A percentile compares a stretch with the other conserved stretches of the same genome.
Evolutionary conservation across 2,329 filamentous ascomycete genomes (phyloP).

Genomic region (Xylariaceae sp.): DNA sequence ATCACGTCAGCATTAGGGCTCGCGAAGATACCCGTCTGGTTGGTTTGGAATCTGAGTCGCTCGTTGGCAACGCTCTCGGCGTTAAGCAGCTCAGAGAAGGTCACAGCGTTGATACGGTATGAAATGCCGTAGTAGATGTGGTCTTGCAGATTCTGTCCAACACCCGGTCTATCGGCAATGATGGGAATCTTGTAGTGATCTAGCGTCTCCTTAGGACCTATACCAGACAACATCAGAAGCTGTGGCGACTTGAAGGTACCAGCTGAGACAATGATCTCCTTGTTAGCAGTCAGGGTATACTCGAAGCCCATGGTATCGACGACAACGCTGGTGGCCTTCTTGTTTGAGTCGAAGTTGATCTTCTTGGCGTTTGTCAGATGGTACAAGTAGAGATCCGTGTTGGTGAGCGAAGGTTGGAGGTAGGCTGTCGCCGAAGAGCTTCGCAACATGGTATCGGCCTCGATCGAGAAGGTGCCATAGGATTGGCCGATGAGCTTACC

Average conservation of each 20-base stretch:
- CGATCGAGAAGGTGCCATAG: constrained; percentile 17
- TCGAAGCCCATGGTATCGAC: constrained; percentile 13
- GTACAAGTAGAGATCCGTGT: constrained; percentile 16
- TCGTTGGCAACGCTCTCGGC: constrained; percentile 21
- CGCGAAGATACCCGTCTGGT: constrained; percentile 26
- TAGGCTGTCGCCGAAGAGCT: constrained; percentile 17
- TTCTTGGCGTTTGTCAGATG: constrained; percentile 17
- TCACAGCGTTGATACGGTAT: constrained; percentile 33
- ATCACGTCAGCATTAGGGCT: constrained; percentile 25
- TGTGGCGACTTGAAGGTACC: neutral
- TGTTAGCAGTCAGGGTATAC: constrained; percentile 14
- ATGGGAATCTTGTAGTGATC: constrained; percentile 43
- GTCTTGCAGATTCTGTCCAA: constrained; percentile 60
- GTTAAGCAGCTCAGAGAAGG: constrained; percentile 26
- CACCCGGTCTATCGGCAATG: constrained; percentile 51
- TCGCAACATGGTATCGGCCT: constrained; percentile 15
- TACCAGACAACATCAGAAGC: constrained; percentile 27
- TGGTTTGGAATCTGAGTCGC: constrained; percentile 22
- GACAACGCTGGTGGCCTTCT: constrained; percentile 15
- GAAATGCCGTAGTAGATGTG: constrained; percentile 35
- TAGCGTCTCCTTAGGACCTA: constrained; percentile 33
- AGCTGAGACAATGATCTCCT: constrained; percentile 9
- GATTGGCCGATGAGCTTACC: constrained; percentile 33
- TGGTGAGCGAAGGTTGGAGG: constrained; percentile 12
- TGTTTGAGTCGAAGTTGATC: constrained; percentile 17